Conservation (phyloP, 176 grass and related monocot species). For the Lolium rigidum region DNA sequence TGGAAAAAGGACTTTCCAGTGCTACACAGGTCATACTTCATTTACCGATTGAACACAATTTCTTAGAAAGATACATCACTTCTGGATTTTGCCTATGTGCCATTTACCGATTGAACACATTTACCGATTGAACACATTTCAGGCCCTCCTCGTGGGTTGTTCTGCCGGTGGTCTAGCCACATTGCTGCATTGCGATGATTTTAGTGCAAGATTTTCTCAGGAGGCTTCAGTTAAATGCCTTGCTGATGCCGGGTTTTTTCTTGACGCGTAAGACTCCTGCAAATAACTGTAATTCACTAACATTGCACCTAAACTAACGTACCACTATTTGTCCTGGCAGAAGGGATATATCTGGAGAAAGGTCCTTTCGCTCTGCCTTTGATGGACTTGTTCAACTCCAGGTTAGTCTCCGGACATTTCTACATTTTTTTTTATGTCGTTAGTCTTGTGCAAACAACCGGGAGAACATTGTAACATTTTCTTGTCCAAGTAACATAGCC, state of each 20-base stretch:
- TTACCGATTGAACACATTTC: constrained; percentile 18
- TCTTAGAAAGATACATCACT: constrained; percentile 1
- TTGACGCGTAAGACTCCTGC: constrained; percentile 60
- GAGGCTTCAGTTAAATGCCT: constrained; percentile 64
- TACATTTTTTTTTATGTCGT: background rate
- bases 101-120: background rate
- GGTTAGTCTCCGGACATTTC: constrained; percentile 38
- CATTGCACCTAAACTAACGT: background rate
- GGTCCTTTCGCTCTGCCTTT: too few relatives aligned
- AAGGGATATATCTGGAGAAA: too few relatives aligned
- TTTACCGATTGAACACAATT: background rate
- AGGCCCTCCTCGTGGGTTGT: constrained; percentile 78
- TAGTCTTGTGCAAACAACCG: background rate
- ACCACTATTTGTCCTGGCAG: background rate
- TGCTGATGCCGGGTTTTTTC: constrained; percentile 43
- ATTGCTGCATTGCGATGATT: constrained; percentile 77
- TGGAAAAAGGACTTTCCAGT: constrained; percentile 21
- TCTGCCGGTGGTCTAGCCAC: constrained; percentile 85
- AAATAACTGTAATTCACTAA: background rate
- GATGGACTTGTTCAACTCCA: constrained; percentile 67
- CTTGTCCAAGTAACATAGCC: background rate
- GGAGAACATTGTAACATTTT: background rate
- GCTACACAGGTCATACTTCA: constrained; percentile 63
- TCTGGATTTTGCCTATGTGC: too few relatives aligned
- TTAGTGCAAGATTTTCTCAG: constrained; percentile 44